These are phyloP conservation scores for Vitis labrusca DNA, from an alignment of 164 flowering plant species.

Conservation along the genomic window DNA sequence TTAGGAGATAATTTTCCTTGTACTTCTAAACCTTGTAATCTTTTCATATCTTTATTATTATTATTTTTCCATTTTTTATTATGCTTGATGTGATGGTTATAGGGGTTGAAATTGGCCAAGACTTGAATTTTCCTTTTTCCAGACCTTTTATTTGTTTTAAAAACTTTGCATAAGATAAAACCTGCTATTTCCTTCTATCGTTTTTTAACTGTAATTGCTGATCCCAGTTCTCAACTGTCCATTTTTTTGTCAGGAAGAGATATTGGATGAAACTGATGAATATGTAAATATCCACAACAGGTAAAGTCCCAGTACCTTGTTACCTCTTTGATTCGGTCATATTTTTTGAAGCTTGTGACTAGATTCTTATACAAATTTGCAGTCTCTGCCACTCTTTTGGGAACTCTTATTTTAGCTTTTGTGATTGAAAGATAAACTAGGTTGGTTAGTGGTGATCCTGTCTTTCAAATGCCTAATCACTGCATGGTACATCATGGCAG, in stretches of 20 bases:
- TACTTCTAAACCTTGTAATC: no score
- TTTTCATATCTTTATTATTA: no score
- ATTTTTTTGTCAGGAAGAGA: slow-evolving; percentile 72
- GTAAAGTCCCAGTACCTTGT: slow-evolving; percentile 28
- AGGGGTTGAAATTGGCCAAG: no score
- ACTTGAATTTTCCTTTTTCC: no score
- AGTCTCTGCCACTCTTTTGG: background rate
- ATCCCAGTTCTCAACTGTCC: background rate
- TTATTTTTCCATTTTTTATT: no score
- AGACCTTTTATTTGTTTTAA: no score
- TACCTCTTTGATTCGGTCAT: background rate
- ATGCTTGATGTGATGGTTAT: no score
- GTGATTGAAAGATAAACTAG: background rate
- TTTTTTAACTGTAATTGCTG: background rate
- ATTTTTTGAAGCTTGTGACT: no score
- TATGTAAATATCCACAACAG: slow-evolving; percentile 90
- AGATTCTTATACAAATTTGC: background rate
- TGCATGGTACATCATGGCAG: background rate
- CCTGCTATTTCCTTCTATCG: no score
- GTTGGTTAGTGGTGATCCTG: background rate
- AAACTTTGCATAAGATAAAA: no score
- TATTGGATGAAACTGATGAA: slow-evolving; percentile 93
- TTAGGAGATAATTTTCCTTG: no score
- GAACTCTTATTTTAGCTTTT: background rate
- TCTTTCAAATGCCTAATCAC: background rate